phyloP scores from a whole-genome alignment of 352 stramenopile species.

The Phytopythium aichiense region DNA sequence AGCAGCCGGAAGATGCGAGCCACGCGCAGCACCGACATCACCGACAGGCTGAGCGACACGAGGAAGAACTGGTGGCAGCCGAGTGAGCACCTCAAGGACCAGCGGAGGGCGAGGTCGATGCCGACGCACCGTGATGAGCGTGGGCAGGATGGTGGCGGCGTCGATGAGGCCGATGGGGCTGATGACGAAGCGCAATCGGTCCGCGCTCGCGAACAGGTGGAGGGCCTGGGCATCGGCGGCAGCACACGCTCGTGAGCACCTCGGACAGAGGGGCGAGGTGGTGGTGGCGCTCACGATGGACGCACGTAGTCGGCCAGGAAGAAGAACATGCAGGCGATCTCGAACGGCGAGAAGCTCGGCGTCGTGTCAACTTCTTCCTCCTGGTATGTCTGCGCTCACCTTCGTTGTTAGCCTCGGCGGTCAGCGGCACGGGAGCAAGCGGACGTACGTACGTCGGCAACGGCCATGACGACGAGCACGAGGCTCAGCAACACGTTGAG shows the following conservation, averaged over 20 bases:
- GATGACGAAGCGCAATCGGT: conserved; percentile 37
- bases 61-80: conserved; percentile 25
- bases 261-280: background rate
- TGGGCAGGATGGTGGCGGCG: conserved; percentile 48
- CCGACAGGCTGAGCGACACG: conserved; percentile 25
- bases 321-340: conserved; percentile 30
- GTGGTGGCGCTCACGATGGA: background rate
- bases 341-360: conserved; percentile 26
- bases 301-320: conserved; percentile 51
- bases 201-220: conserved; percentile 33
- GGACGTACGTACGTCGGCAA: conserved; percentile 23
- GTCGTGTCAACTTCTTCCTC: conserved; percentile 4
- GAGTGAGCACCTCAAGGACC: background rate
- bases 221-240: conserved; percentile 16
- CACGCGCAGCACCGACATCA: conserved; percentile 44
- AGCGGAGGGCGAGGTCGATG: background rate
- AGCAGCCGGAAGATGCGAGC: conserved; percentile 57
- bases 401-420: too few species aligned
- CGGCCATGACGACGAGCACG: conserved; percentile 36
- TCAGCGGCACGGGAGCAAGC: too few species aligned
- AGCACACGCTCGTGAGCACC: background rate
- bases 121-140: conserved; percentile 27
- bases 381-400: conserved; percentile 27
- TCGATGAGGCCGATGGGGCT: conserved; percentile 54
- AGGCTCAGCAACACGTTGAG: conserved; percentile 46